These are phyloP conservation scores for Penicillium herquei DNA, from an alignment of 495 filamentous ascomycete species.

Conservation along the genomic window DNA sequence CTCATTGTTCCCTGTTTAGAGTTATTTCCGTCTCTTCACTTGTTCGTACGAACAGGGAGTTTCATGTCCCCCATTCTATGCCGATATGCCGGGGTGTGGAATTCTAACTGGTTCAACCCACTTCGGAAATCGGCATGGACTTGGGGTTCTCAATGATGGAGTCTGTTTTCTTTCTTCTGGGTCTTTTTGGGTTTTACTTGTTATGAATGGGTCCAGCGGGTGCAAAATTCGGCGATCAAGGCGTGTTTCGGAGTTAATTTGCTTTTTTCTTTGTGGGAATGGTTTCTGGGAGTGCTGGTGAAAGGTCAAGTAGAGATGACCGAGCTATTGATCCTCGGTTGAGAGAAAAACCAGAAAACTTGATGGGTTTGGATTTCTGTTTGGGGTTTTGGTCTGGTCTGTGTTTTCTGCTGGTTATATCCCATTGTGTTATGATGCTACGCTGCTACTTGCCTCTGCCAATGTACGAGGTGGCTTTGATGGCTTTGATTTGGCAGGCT, in stretches of 20 bases:
- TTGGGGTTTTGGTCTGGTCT: constrained; percentile 5
- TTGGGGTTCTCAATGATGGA: neutral
- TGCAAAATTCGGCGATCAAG: constrained; percentile 19
- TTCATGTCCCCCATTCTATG: constrained; percentile 9
- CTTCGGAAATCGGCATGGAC: neutral
- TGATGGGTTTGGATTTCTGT: neutral
- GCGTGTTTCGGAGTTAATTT: constrained; percentile 13
- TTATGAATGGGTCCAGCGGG: neutral
- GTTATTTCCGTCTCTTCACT: neutral
- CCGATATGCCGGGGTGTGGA: neutral
- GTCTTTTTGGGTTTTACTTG: neutral
- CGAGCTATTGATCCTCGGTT: too few relatives aligned
- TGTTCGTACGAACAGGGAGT: neutral
- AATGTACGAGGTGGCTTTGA: too few relatives aligned
- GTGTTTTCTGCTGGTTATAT: constrained; percentile 28
- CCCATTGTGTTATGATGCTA: constrained; percentile 33
- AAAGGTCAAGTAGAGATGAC: too few relatives aligned
- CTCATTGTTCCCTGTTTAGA: neutral
- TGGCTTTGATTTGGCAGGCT: neutral
- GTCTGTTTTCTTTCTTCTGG: neutral
- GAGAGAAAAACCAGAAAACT: too few relatives aligned
- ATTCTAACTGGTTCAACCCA: neutral
- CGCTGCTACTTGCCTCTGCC: constrained; percentile 13
- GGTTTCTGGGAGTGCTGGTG: too few relatives aligned
- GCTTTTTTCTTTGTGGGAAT: neutral